Evolutionary conservation across 805 yeast species (phyloP), one percentile per base, ranked within the genome.

Genomic region (Candida railenensis): DNA sequence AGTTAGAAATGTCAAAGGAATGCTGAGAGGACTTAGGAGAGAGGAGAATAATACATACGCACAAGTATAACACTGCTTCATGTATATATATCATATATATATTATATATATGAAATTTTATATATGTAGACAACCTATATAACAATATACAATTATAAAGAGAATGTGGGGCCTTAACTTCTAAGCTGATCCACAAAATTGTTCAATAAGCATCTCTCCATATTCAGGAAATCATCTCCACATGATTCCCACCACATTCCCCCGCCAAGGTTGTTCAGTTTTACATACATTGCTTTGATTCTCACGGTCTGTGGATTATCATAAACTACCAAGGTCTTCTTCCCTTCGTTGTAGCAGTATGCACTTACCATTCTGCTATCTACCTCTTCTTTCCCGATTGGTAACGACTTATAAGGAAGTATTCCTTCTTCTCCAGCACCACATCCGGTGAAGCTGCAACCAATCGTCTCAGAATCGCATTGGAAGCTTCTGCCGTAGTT

Each of bases 181-280:
- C 8, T 58, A 3, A 74, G 42, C 42, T 68, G 70, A 40, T 66
- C 61, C 20, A 77, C 75, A 65, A 80, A 83, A 3, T 64, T 66
- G n/a, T 59, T 48, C 8, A 82, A 54, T 22, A 82, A 59, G 0
- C 83, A 77, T 32, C 69, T 55, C 1, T 56, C 44, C 2, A 56
- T 53, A 40, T 68, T 54, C 1, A 34, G 30, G 41, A 64, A 58
- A 2, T 64, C 56, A 57, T 89, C 96, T 2, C 96, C 96, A 47
- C 84, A 76, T 0, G 96, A 84, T 56, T 92, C 97, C 98, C 98
- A 92, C 85, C 88, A 91, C 81, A 94, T 83, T 0, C 87, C 96
- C 0, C 99, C 98, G 0, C 85, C 95, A 8, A 90, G 66, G 0
- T 69, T 57, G 4, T 67, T 62, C 18, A 63, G 53, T 34, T 52